Evolutionary conservation across 805 yeast genomes (phyloP), one percentile per base, ranked within the genome.

Genomic region (Candida schatavii): DNA sequence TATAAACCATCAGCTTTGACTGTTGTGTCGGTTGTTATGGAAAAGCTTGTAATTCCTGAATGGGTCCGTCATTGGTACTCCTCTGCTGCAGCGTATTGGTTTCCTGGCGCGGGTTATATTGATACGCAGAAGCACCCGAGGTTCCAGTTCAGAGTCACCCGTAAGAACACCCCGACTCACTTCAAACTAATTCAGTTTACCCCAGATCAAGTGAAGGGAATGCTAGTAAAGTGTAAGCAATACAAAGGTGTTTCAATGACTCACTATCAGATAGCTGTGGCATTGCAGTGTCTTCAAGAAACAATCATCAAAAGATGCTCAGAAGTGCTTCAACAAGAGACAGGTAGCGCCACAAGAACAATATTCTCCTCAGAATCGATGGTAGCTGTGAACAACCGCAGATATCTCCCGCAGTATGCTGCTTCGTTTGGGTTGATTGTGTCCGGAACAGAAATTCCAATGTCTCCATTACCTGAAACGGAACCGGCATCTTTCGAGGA

Each of bases 241-340:
- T n/a, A n/a, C n/a, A 46, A 51, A 20, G 40, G 39, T 2, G 22
- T 49, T 10, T 56, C 61, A 3, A 36, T 59, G 20, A 59, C 62
- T 2, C 54, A 62, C 6, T 51, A 39, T 37, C 35, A 56, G 3
- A 39, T 48, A 3, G 39, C 48, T 1, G 35, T 52, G n/a, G 54
- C 51, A 6, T 19, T 46, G 22, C 45, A 46, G 9, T 40, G 51
- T 9, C 40, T 56, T 7, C 51, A 52, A 41, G 50, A 55, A 20
- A 45, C 49, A 0, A 31, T 57, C 4, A 44, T 53, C 23, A 41
- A 47, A 11, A 33, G 33, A 9, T 33, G 41, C 19, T 14, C 40
- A 25, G 36, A 33, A 20, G 26, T 19, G 6, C 11, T 15, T 5
- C 14, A 19, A 5, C n/a, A 29, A 15, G 25, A 17, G 22, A 11